Conservation (phyloP, 2,329 filamentous ascomycete genomes). For the Alternaria brassicicola region DNA sequence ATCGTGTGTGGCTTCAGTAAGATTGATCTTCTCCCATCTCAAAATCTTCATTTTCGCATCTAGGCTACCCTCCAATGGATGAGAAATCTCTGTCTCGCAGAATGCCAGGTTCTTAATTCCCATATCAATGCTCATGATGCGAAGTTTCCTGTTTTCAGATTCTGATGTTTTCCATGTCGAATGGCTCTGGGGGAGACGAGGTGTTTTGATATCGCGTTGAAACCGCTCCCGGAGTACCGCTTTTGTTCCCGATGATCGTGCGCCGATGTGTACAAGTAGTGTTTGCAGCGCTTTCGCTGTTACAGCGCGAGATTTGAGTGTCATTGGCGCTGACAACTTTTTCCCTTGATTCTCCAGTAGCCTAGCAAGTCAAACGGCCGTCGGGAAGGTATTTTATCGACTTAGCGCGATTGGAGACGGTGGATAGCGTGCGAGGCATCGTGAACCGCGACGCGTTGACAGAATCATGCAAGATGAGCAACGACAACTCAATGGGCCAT, state of each 20-base stretch:
- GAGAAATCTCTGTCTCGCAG: conserved; percentile 61
- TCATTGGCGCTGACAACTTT: conserved; percentile 13
- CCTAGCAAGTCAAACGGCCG: neutral
- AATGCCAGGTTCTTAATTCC: conserved; percentile 82
- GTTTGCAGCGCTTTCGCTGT: conserved; percentile 63
- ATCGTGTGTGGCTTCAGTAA: conserved; percentile 16
- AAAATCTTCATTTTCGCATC: conserved; percentile 32
- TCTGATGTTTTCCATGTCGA: conserved; percentile 1
- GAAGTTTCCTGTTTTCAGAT: conserved; percentile 7
- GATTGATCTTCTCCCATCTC: conserved; percentile 42
- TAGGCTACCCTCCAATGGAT: conserved; percentile 1
- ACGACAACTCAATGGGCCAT: neutral
- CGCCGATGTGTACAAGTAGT: conserved; percentile 66
- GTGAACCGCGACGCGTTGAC: neutral
- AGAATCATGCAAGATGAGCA: neutral
- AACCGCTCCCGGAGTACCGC: conserved; percentile 60
- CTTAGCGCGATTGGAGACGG: neutral
- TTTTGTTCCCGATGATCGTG: conserved; percentile 66
- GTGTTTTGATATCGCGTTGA: conserved; percentile 42
- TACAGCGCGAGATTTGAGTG: conserved; percentile 19
- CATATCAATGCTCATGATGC: conserved; percentile 81
- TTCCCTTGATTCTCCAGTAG: neutral
- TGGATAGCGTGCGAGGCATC: neutral
- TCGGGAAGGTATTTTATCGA: neutral
- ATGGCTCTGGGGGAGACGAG: conserved; percentile 5